Evolutionary conservation across 495 filamentous ascomycete species (phyloP).

Genomic region (Viridothelium virens): DNA sequence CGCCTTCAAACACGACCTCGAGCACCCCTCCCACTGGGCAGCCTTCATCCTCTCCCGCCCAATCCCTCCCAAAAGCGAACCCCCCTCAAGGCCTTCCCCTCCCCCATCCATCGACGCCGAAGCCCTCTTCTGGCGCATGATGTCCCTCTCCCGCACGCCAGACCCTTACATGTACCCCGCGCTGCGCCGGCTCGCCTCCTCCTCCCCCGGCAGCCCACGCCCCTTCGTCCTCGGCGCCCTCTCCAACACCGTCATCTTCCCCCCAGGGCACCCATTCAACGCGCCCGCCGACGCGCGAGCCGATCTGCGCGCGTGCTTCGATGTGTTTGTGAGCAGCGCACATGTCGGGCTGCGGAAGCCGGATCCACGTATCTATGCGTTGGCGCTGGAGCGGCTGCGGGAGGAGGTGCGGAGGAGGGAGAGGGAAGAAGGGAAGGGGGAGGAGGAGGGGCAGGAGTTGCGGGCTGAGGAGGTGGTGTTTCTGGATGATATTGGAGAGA

Average conservation of each 20-base stretch:
- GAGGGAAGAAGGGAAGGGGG: conserved; percentile 27
- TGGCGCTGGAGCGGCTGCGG: conserved; percentile 58
- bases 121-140: conserved; percentile 87
- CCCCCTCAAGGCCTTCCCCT: conserved; percentile 43
- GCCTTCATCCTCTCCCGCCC: conserved; percentile 40
- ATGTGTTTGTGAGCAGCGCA: conserved; percentile 56
- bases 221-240: conserved; percentile 71
- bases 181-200: conserved; percentile 57
- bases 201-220: conserved; percentile 39
- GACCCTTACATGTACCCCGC: conserved; percentile 87
- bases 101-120: conserved; percentile 70
- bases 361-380: conserved; percentile 68
- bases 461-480: conserved; percentile 68
- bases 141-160: conserved; percentile 58
- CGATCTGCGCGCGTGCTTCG: conserved; percentile 23
- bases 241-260: conserved; percentile 82
- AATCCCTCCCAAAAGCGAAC: conserved; percentile 35
- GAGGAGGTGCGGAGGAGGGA: conserved; percentile 49
- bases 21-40: conserved; percentile 56
- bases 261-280: conserved; percentile 34
- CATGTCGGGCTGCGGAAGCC: conserved; percentile 88
- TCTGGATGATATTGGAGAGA: conserved; percentile 92
- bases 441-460: conserved; percentile 28
- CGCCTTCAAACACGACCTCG: conserved; percentile 67
- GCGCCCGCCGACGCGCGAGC: not conserved